Conservation (phyloP, 208 protist genomes). For the Acanthamoeba culbertsoni region DNA sequence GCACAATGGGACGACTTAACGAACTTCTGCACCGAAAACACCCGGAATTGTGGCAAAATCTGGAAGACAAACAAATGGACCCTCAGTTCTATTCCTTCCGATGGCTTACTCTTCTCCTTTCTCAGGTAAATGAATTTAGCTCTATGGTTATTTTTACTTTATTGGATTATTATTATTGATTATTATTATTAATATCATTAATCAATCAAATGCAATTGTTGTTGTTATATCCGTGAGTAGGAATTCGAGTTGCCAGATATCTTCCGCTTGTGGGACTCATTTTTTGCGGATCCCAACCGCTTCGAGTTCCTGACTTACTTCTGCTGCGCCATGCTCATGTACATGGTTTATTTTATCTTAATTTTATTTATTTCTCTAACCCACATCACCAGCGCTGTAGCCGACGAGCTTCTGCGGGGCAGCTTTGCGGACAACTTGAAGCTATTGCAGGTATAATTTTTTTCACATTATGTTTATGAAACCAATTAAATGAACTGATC, state of each 20-base stretch:
- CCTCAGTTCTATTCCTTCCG: constrained; percentile 79
- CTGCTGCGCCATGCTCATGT: constrained; percentile 79
- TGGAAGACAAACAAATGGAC: constrained; percentile 58
- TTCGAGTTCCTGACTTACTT: constrained; percentile 79
- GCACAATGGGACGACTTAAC: constrained; percentile 34
- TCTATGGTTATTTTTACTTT: neutral
- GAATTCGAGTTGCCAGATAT: constrained; percentile 86
- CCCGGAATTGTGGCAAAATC: constrained; percentile 45
- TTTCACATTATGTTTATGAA: neutral
- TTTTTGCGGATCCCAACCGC: constrained; percentile 79
- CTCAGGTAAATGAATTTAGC: neutral
- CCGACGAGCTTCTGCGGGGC: constrained; percentile 59
- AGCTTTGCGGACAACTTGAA: constrained; percentile 75
- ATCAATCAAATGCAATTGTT: neutral
- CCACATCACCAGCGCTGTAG: constrained; percentile 43
- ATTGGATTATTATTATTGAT: neutral
- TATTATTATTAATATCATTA: neutral
- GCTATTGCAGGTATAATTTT: constrained; percentile 66
- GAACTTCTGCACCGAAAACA: constrained; percentile 18
- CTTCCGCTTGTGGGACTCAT: constrained; percentile 85
- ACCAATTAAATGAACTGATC: neutral
- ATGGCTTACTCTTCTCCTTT: constrained; percentile 84
- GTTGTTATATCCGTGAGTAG: neutral
- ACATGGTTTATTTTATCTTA: neutral
- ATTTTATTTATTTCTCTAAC: neutral